Evolutionary conservation across 352 stramenopile species (phyloP).

Genomic region (Pythium rhizo-oryzae): DNA sequence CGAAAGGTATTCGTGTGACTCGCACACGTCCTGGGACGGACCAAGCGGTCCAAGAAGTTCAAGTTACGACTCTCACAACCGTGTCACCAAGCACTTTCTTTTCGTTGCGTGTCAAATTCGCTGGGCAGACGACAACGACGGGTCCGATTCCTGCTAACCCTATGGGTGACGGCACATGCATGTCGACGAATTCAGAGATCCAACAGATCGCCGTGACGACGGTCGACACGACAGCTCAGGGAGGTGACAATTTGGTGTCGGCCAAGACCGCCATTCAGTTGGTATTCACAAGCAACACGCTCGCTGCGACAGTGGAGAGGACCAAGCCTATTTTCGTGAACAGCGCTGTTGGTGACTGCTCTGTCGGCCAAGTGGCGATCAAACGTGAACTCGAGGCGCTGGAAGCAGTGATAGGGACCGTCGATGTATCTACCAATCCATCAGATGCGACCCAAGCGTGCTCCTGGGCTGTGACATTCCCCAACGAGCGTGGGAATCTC

Average conservation of each 20-base stretch:
- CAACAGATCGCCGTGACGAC: conserved; percentile 91
- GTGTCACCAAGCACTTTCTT: conserved; percentile 50
- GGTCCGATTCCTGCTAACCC: conserved; percentile 83
- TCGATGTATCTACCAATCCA: conserved; percentile 55
- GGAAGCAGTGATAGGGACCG: conserved; percentile 38
- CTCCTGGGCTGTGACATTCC: conserved; percentile 92
- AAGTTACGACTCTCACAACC: conserved; percentile 42
- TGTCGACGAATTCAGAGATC: conserved; percentile 72
- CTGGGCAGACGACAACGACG: conserved; percentile 58
- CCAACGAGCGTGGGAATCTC: conserved; percentile 85
- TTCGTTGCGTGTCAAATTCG: conserved; percentile 46
- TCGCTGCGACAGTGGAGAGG: conserved; percentile 46
- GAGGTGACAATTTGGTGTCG: conserved; percentile 91
- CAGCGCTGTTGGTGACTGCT: conserved; percentile 74
- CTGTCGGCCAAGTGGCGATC: conserved; percentile 60
- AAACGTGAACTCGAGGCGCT: conserved; percentile 52
- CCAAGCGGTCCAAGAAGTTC: conserved; percentile 70
- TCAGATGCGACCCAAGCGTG: conserved; percentile 70
- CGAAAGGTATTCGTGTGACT: conserved; percentile 52
- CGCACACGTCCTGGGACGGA: conserved; percentile 46
- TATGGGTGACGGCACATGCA: conserved; percentile 64
- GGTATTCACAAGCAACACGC: conserved; percentile 77
- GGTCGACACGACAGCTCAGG: conserved; percentile 86
- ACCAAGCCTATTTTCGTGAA: conserved; percentile 89
- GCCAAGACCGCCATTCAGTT: conserved; percentile 86